Evolutionary conservation across 768 basidiomycete species (phyloP).

Genomic region (Termitomyces sp.): DNA sequence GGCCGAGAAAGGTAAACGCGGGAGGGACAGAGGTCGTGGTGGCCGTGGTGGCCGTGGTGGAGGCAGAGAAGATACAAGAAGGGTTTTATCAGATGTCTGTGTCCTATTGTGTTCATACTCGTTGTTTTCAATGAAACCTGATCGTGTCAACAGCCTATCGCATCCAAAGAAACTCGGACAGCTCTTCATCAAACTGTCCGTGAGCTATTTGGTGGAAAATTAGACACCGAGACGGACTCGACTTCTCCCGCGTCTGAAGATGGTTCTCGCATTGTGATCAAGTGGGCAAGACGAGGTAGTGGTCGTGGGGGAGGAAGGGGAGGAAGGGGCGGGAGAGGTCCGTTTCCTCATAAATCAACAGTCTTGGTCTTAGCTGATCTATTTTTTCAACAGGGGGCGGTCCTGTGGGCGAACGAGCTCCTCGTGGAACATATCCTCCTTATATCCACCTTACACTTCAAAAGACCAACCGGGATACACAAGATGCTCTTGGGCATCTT

Average conservation of each 20-base stretch:
- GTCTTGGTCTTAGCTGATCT: neutral
- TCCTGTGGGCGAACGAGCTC: constrained; percentile 32
- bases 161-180: constrained; percentile 75
- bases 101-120: constrained; percentile 13
- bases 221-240: constrained; percentile 77
- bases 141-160: constrained; percentile 58
- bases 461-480: constrained; percentile 96
- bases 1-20: constrained; percentile 27
- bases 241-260: constrained; percentile 45
- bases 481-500: constrained; percentile 83
- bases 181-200: constrained; percentile 79
- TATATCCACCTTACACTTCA: constrained; percentile 97
- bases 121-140: constrained; percentile 8
- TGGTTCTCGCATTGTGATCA: constrained; percentile 75
- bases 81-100: constrained; percentile 79
- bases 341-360: neutral
- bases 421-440: constrained; percentile 67
- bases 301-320: constrained; percentile 46
- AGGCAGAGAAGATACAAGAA: constrained; percentile 59
- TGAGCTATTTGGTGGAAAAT: constrained; percentile 73
- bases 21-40: constrained; percentile 42
- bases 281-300: constrained; percentile 58
- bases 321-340: constrained; percentile 35
- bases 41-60: constrained; percentile 40
- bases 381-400: constrained; percentile 1